Evolutionary conservation across 2,329 filamentous ascomycete species (phyloP).

Genomic region (Neofusicoccum laricinum): DNA sequence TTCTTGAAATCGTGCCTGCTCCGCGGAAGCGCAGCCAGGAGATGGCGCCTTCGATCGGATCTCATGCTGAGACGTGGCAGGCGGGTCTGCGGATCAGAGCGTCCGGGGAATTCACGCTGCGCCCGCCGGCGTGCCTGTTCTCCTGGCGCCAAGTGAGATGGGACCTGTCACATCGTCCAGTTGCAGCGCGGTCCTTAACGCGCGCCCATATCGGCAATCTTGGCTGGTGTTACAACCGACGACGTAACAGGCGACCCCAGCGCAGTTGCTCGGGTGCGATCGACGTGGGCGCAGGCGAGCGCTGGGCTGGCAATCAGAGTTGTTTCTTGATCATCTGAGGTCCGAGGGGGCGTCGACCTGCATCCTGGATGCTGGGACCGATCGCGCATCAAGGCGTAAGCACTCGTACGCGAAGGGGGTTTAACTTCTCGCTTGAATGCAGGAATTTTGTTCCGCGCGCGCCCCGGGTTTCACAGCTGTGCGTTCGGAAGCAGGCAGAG

Average conservation of each 20-base stretch:
- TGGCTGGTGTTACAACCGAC: slow-evolving; percentile 10
- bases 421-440: slow-evolving; percentile 20
- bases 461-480: slow-evolving; percentile 13
- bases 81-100: neutral
- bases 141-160: slow-evolving; percentile 5
- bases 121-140: slow-evolving; percentile 2
- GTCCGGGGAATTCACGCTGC: slow-evolving; percentile 9
- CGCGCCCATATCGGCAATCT: slow-evolving; percentile 9
- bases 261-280: slow-evolving; percentile 1
- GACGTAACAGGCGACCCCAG: slow-evolving; percentile 1
- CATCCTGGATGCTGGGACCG: slow-evolving; percentile 31
- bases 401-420: slow-evolving; percentile 20
- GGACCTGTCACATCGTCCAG: slow-evolving; percentile 15
- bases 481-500: slow-evolving; percentile 14
- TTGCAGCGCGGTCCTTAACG: slow-evolving; percentile 13
- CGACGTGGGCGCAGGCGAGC: neutral
- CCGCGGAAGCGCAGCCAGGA: neutral
- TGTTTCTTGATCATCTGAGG: slow-evolving; percentile 23
- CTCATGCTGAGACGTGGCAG: slow-evolving; percentile 9
- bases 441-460: slow-evolving; percentile 15
- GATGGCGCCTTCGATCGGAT: slow-evolving; percentile 8
- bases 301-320: slow-evolving; percentile 5
- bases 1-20: neutral
- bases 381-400: slow-evolving; percentile 14
- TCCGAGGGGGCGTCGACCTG: slow-evolving; percentile 28